Conservation (phyloP, 2,329 filamentous ascomycete genomes). For the Curvularia lunata region DNA sequence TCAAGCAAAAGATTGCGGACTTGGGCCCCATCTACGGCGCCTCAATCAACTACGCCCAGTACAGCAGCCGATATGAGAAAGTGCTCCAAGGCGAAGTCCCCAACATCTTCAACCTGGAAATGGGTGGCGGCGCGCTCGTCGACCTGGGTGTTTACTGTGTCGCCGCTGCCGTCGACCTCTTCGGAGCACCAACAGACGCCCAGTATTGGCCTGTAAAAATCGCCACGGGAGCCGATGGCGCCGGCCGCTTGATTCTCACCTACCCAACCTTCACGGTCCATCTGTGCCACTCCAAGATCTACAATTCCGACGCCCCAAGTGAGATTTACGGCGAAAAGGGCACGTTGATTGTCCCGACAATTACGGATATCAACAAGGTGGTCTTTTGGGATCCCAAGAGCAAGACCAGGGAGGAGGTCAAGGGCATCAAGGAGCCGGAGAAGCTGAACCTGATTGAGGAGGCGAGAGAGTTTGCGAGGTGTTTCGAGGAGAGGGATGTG, state of each 20-base stretch:
- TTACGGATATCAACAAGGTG: slow-evolving; percentile 55
- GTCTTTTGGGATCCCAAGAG: slow-evolving; percentile 52
- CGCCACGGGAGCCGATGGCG: slow-evolving; percentile 55
- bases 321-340: slow-evolving; percentile 58
- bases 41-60: slow-evolving; percentile 54
- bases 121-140: slow-evolving; percentile 56
- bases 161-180: slow-evolving; percentile 56
- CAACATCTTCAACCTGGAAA: slow-evolving; percentile 58
- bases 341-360: slow-evolving; percentile 52
- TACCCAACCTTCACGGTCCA: slow-evolving; percentile 55
- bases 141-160: slow-evolving; percentile 59
- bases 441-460: slow-evolving; percentile 57
- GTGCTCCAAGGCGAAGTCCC: slow-evolving; percentile 55
- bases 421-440: slow-evolving; percentile 42
- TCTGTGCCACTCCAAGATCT: slow-evolving; percentile 54
- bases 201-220: slow-evolving; percentile 54
- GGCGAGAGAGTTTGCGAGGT: slow-evolving; percentile 54
- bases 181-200: slow-evolving; percentile 52
- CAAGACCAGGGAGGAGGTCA: slow-evolving; percentile 52
- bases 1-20: slow-evolving; percentile 48
- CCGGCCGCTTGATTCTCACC: slow-evolving; percentile 52
- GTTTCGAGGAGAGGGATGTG: slow-evolving; percentile 50
- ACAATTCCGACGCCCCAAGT: slow-evolving; percentile 51
- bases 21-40: slow-evolving; percentile 55
- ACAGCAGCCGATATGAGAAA: slow-evolving; percentile 55